These are phyloP conservation scores for Apostasia shenzhenica DNA, from an alignment of 106 monocot species.

Conservation along the genomic window DNA sequence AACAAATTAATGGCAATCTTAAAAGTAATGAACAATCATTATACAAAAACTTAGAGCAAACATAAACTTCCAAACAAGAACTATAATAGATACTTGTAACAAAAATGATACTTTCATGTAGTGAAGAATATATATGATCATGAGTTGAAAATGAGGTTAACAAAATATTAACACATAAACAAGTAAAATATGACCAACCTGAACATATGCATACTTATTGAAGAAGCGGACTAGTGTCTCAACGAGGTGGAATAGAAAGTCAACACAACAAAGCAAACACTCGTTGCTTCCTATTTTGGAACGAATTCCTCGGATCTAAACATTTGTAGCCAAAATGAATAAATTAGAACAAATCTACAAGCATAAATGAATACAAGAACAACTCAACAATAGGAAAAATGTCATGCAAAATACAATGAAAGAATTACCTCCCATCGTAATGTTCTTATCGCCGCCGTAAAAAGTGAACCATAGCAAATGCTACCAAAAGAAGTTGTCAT, in stretches of 20 bases:
- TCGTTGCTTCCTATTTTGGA: constrained; percentile 96
- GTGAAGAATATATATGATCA: too few relatives aligned
- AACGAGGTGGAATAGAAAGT: constrained; percentile 94
- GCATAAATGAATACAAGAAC: background rate
- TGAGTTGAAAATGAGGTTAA: too few relatives aligned
- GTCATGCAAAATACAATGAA: background rate
- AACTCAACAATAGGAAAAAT: background rate
- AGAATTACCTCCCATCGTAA: constrained; percentile 83
- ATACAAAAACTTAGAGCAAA: too few relatives aligned
- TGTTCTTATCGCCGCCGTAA: constrained; percentile 94
- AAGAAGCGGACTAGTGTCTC: constrained; percentile 98
- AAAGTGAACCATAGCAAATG: constrained; percentile 99
- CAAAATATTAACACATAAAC: background rate
- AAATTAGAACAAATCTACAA: background rate
- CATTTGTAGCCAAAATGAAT: constrained; percentile 6
- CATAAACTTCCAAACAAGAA: too few relatives aligned
- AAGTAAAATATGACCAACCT: constrained; percentile 38
- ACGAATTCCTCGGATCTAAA: constrained; percentile 82
- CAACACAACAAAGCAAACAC: constrained; percentile 94
- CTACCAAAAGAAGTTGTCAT: constrained; percentile 95
- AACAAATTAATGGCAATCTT: too few relatives aligned
- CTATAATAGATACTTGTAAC: too few relatives aligned
- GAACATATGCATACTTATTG: constrained; percentile 99
- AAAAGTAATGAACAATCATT: too few relatives aligned
- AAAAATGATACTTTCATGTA: too few relatives aligned